Conservation (phyloP, 2,329 filamentous ascomycete genomes). For the Dichotomopilus funicola region DNA sequence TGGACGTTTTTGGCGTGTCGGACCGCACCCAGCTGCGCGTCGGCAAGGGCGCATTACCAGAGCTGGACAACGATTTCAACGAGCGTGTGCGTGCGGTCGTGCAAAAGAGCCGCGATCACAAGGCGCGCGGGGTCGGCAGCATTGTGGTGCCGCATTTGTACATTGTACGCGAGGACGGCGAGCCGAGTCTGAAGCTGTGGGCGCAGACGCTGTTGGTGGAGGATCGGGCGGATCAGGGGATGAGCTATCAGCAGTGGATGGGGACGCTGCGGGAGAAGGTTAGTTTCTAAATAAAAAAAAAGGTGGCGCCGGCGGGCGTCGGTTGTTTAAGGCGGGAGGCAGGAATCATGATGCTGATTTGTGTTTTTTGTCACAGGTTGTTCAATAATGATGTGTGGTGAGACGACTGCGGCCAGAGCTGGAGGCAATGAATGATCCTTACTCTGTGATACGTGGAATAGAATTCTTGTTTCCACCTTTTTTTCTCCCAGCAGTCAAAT, state of each 20-base stretch:
- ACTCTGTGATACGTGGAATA: too few species aligned
- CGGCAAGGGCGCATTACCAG: constrained; percentile 80
- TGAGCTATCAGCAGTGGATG: constrained; percentile 91
- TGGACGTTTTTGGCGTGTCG: constrained; percentile 82
- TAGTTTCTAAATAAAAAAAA: constrained; percentile 16
- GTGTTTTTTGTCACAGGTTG: constrained; percentile 17
- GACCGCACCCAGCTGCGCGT: constrained; percentile 82
- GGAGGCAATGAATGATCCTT: too few species aligned
- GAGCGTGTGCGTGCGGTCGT: constrained; percentile 85
- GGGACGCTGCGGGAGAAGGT: constrained; percentile 93
- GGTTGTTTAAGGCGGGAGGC: background rate
- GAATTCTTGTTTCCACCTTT: too few species aligned
- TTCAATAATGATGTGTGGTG: constrained; percentile 17
- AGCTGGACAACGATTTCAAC: constrained; percentile 93
- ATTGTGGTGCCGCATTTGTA: constrained; percentile 92
- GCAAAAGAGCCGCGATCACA: constrained; percentile 86
- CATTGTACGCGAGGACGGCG: constrained; percentile 88
- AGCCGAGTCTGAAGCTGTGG: constrained; percentile 92
- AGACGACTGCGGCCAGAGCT: background rate
- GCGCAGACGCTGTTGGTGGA: constrained; percentile 93
- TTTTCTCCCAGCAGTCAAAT: too few species aligned
- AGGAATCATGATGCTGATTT: constrained; percentile 10
- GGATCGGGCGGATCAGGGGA: constrained; percentile 87
- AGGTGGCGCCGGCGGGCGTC: too few species aligned
- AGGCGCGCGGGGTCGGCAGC: constrained; percentile 80